Evolutionary conservation across 805 yeast species (phyloP), one percentile per base, ranked within the genome.

Genomic region (Dipodascopsis tothii): DNA sequence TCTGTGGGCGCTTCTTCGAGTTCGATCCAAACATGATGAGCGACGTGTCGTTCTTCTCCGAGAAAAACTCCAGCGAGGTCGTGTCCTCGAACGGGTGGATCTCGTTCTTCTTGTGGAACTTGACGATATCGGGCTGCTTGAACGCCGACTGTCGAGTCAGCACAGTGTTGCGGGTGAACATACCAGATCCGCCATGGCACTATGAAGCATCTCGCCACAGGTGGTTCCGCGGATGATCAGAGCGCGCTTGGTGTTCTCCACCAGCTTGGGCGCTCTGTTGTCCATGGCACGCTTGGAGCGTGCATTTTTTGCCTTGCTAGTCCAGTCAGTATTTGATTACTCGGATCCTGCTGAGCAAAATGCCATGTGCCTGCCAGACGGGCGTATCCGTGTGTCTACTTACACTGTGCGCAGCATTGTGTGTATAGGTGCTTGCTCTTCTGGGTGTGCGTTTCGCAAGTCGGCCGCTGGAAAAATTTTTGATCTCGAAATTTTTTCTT

Each of bases 261-360:
- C 82, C 37, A 86, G 64, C 66, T 87, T 90, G 41, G 96, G 77
- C 58, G 87, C 95, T 57, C 78, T 81, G 58, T 83, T 82, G 51
- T 87, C 95, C 52, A 88, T 62, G 4, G 95, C 97, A 66, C 98
- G 79, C 70, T 92, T 92, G 44, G 96, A 77, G 60, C 97, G 86
- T 43, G 95, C 95, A 60, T 81, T 92, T 69, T 87, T 88, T 30
- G 98, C 97, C 56, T 86, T 72, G 62, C 72, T 74, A 66, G 9
- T 25, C 9, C 30, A 25, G 30, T 25, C 39, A 40, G 28, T 40
- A 40, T 40, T 14, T 33, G n/a, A 35, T 17, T 17, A 35, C 17
- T 16, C 11, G 3, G 3, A 3, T 35, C 17, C 16, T 35, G 5
- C 17, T 35, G 3, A 21, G n/a, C 17, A 35, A 35, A 35, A 18